Evolutionary conservation across 805 yeast genomes (phyloP), one percentile per base, ranked within the genome.

Genomic region (Starmerella cellae): DNA sequence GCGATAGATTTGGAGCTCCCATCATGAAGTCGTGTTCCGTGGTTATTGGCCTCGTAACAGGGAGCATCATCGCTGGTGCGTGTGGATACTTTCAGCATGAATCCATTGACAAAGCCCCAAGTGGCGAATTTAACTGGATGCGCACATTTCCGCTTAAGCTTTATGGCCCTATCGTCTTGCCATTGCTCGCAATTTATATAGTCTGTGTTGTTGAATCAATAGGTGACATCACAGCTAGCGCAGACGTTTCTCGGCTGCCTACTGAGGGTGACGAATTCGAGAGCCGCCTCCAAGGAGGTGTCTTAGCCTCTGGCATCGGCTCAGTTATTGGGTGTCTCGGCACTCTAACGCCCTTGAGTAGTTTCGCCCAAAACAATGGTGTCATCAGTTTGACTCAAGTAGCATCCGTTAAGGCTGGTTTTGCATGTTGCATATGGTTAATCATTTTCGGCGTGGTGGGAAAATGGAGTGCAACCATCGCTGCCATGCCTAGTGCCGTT

Each of bases 341-440:
- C 71, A 84, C 94, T 18, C 65, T 81, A 42, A 80, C 94, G n/a
- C 95, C 95, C 44, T 69, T 84, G 75, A 77, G 93, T 11, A 79
- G 91, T 0, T 87, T 87, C 66, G 95, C 95, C 13, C 95, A 85
- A 64, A 87, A 87, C 64, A 87, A 87, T 60, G 95, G 95, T 68
- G 95, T 85, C 45, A 84, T 85, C 51, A 78, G 94, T 33, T 70
- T 87, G 60, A 87, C 95, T 38, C 83, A 82, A 60, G 84, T 95
- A 64, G 95, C 95, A 37, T 77, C 82, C 55, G 73, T 93, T 64
- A 67, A 71, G 38, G 83, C 74, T 20, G 96, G 91, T 31, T 77
- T 75, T 60, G 79, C 82, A 74, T 74, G 82, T 64, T 79, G 82
- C 49, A 73, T 82, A 66, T 82, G 81, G 68, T 65, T 85, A 50